Evolutionary conservation across 1,139 yeast species (phyloP), one percentile per base, ranked within the genome.

Genomic region (Taphrina deformans): DNA sequence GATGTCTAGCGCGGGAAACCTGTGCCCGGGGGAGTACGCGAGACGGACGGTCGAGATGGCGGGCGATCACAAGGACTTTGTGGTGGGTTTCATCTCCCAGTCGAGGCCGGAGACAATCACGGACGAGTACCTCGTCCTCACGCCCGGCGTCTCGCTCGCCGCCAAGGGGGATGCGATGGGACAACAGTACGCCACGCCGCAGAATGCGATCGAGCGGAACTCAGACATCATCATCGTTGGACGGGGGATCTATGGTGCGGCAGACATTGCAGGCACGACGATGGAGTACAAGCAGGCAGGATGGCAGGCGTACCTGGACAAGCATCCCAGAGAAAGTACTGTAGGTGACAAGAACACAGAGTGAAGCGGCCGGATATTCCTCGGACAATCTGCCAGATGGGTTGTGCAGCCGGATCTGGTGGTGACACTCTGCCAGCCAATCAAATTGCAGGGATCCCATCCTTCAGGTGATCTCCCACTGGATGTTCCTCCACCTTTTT

Each of bases 141-240:
- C 99, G 0, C 99, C 99, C 0, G 99, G 99, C 67, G 99, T 95
- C 53, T 98, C 98, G 1, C 81, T 95, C 67, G 99, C 92, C 74
- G 40, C 53, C 21, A 93, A 87, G 76, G 98, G 98, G n/a, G 99
- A 93, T 75, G 85, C 86, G 0, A 81, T 93, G 69, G 99, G 99
- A 24, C 99, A 95, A 77, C 99, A 93, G 77, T 95, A 95, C 77
- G 83, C 99, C 75, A 85, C 97, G 6, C 99, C 93, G 2, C 85
- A 85, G 70, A 89, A 89, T 68, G 99, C 91, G 31, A 79, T 89
- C 7, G 75, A 83, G 26, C 85, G 88, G 3, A 99, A 99, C 18
- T 83, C 96, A 1, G 99, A 95, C 75, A 83, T 95, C 65, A 91
- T 95, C 65, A 95, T 95, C 75, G 99, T 95, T 21, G 99, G 99